Evolutionary conservation across 2,329 filamentous ascomycete species (phyloP), one percentile per base, ranked within the genome.

Genomic region (Ambrosiella cleistominuta): DNA sequence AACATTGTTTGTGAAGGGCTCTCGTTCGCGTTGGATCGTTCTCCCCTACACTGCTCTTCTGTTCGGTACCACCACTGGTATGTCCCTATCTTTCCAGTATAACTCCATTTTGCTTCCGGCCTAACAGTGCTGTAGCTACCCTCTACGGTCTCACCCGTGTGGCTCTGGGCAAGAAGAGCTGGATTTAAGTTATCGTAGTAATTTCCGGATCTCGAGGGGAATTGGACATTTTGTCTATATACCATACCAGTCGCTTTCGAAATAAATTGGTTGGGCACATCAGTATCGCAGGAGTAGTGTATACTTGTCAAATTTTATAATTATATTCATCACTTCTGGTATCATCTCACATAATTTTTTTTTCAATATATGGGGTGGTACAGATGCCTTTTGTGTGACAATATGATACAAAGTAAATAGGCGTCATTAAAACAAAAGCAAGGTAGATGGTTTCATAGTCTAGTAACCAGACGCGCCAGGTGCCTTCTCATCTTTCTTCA

Each of bases 401-500:
- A 12, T 44, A 35, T 35, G n/a, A 47, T 17, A 47, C 36, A 44
- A 42, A 42, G 52, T 44, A 54, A 39, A 54, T 40, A 9, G 37
- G 44, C 40, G 44, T 42, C 42, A 55, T 55, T 59, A 50, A 56
- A 42, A 50, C 35, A 59, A 27, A 56, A 56, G 36, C 49, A 7
- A 54, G 57, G 15, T 44, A 57, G 37, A 42, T 13, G 50, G n/a
- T 17, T 6, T 15, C 57, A 55, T 17, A 3, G 49, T 57, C 68
- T 74, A 84, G 66, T 82, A 80, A 60, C 82, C 81, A 62, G 75
- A 78, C 57, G 81, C 80, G 62, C 81, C 82, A 19, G 82, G 82
- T 27, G 82, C 82, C 71, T 94, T 94, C 73, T 95, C 86, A 65
- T 98, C 93, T 75, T 96, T 96, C 73, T 84, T 84, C 71, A 98